Evolutionary conservation across 2,329 filamentous ascomycete genomes (phyloP).

Genomic region (Penicillium concentricum): DNA sequence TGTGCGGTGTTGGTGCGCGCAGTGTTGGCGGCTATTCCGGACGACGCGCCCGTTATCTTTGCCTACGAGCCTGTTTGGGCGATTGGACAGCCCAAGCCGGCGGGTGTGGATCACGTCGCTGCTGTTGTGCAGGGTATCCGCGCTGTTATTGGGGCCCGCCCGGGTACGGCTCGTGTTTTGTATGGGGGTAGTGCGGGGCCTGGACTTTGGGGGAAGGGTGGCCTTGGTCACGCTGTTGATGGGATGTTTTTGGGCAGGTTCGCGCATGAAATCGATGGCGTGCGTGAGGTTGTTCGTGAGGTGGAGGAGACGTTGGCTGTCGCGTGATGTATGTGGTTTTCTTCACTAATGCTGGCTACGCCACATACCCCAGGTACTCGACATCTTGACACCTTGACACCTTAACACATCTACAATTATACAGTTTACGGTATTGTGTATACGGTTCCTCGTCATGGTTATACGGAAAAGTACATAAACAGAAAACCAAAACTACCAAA

Average conservation of each 20-base stretch:
- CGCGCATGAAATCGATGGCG: constrained; percentile 71
- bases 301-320: constrained; percentile 52
- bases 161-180: constrained; percentile 65
- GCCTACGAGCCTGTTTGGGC: constrained; percentile 91
- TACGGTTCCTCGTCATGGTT: constrained; percentile 23
- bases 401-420: neutral
- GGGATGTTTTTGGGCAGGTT: constrained; percentile 80
- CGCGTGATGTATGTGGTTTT: neutral
- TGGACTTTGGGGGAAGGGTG: constrained; percentile 60
- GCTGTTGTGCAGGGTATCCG: constrained; percentile 67
- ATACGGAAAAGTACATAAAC: constrained; percentile 16
- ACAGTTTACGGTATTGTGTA: constrained; percentile 13
- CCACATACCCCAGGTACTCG: neutral
- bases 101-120: constrained; percentile 69
- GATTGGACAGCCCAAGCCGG: constrained; percentile 72
- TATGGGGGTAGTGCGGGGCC: constrained; percentile 84
- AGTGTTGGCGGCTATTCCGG: constrained; percentile 61
- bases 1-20: constrained; percentile 65
- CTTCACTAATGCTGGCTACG: neutral
- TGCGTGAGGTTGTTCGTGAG: constrained; percentile 71
- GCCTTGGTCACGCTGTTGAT: constrained; percentile 68
- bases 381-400: neutral
- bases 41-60: constrained; percentile 67
- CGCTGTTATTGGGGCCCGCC: constrained; percentile 52
- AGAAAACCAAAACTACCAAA: neutral